Percentiles rank a stretch among this genome's conserved stretches.
Conservation (phyloP, 129 eudicot genomes). For the Tagetes erecta region DNA sequence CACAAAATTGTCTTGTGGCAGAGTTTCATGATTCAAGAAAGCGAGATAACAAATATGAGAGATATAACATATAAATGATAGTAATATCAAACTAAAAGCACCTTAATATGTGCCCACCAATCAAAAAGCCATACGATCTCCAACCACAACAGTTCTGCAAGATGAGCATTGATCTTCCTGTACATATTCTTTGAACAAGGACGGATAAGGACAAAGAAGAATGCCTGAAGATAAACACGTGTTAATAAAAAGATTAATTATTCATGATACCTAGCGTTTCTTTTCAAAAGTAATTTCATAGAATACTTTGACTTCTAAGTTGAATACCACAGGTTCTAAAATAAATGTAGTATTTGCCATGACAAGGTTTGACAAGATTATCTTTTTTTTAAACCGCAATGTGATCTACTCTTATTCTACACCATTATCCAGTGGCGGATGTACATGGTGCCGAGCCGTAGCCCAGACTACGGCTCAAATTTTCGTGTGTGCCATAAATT, state of each 20-base stretch:
- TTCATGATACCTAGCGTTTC: neutral
- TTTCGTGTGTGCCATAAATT: too few species aligned
- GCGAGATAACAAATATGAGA: neutral
- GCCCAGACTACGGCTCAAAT: too few species aligned
- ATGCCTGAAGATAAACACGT: slow-evolving; percentile 49
- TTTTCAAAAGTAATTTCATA: neutral
- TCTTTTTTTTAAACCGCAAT: neutral
- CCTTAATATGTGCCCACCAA: slow-evolving; percentile 98
- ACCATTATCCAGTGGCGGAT: too few species aligned
- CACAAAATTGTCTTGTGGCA: slow-evolving; percentile 8
- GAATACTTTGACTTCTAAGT: neutral
- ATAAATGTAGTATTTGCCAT: neutral
- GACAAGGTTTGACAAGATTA: neutral
- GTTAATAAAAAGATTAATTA: neutral
- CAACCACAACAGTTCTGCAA: slow-evolving; percentile 68
- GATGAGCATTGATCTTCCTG: slow-evolving; percentile 64
- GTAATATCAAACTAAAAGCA: slow-evolving; percentile 22
- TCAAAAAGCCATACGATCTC: slow-evolving; percentile 85
- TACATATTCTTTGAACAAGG: slow-evolving; percentile 57
- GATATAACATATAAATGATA: neutral
- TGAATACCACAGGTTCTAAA: neutral
- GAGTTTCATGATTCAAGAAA: neutral
- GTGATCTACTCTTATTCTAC: too few species aligned
- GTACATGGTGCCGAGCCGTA: too few species aligned
- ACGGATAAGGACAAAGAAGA: slow-evolving; percentile 54